Base-by-base conservation (phyloP, 108 stramenopile genomes). In the Skeletonema marinoi region DNA sequence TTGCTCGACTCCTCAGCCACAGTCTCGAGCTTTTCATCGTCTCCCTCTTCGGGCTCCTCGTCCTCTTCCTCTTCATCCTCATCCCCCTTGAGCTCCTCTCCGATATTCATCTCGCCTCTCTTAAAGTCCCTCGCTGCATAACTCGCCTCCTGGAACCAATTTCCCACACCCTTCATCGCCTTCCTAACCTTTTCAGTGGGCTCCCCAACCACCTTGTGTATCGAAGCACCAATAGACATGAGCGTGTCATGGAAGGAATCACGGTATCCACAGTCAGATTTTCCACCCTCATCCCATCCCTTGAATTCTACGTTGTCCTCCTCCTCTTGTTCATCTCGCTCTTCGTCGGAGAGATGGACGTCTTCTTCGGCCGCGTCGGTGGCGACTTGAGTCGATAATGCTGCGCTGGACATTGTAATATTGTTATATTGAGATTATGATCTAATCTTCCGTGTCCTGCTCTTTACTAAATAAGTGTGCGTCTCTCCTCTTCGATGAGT, bases 201-300 rank as follows among this genome's bases (percentile, higher is more conserved):
- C 42, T 88, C 87, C 16, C 89, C 89, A n/a, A 90, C 56, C 30
- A 86, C 58, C 6, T 60, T 41, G 73, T 88, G 87, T 10, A 90
- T 73, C 16, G 73, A 44, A 51, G 74, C 66, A 2, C 89, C 89
- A n/a, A 86, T 77, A 2, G 80, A 16, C 89, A 90, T 90, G 54
- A 90, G 70, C 21, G 85, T 80, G 16, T 83, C 85, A 63, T 90
- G 89, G 19, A 88, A 65, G 36, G 64, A 17, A 17, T 86, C 85
- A 30, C 44, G 42, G 71, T 87, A 90, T 17, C 89, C 89, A 60
- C 89, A 90, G 74, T 90, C 48, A 5, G 73, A 75, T 31, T 65
- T 72, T 31, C 86, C 88, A 30, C 88, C 86, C 66, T 87, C 86
- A 32, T 87, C 86, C 83, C 83, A 87, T 29, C 41, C 56, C n/a